These are phyloP conservation scores for Alloteropsis semialata DNA, from an alignment of 176 grass and related monocot genomes.

Conservation along the genomic window DNA sequence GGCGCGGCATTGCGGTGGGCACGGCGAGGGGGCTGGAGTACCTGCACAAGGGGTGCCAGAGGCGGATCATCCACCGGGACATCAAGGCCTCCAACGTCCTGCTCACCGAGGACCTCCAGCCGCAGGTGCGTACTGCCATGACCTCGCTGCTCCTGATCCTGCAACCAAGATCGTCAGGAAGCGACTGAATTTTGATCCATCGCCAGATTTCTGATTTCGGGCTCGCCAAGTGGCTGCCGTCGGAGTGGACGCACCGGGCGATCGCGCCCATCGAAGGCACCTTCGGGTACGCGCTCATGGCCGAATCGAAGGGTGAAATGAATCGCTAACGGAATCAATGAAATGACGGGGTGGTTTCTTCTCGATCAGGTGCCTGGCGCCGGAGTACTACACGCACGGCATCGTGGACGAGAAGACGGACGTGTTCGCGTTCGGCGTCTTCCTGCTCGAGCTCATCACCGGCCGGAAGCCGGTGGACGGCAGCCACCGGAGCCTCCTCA, in stretches of 20 bases:
- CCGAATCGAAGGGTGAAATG: not conserved
- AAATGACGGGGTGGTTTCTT: not conserved
- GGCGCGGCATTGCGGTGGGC: slow-evolving; percentile 66
- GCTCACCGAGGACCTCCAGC: slow-evolving; percentile 69
- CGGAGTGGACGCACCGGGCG: slow-evolving; percentile 87
- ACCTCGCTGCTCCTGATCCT: not conserved
- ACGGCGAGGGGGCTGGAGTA: slow-evolving; percentile 81
- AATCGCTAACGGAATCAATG: not conserved
- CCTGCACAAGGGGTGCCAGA: slow-evolving; percentile 84
- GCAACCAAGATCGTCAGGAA: too few relatives aligned
- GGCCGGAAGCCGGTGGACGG: slow-evolving; percentile 86
- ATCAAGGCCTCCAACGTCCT: slow-evolving; percentile 93
- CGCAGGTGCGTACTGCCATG: slow-evolving; percentile 47
- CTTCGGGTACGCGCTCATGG: slow-evolving; percentile 42
- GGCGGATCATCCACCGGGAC: slow-evolving; percentile 92
- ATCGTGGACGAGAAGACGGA: slow-evolving; percentile 96
- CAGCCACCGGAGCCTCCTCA: slow-evolving; percentile 75
- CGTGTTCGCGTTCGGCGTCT: slow-evolving; percentile 90
- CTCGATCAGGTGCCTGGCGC: slow-evolving; percentile 62
- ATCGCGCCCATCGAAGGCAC: slow-evolving; percentile 95
- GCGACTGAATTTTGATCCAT: not conserved
- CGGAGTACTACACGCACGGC: slow-evolving; percentile 94
- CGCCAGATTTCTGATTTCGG: slow-evolving; percentile 87
- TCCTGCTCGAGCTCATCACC: slow-evolving; percentile 87
- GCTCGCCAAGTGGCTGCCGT: slow-evolving; percentile 89